Evolutionary conservation across 306 rosid species (phyloP).

Genomic region (Senna tora): DNA sequence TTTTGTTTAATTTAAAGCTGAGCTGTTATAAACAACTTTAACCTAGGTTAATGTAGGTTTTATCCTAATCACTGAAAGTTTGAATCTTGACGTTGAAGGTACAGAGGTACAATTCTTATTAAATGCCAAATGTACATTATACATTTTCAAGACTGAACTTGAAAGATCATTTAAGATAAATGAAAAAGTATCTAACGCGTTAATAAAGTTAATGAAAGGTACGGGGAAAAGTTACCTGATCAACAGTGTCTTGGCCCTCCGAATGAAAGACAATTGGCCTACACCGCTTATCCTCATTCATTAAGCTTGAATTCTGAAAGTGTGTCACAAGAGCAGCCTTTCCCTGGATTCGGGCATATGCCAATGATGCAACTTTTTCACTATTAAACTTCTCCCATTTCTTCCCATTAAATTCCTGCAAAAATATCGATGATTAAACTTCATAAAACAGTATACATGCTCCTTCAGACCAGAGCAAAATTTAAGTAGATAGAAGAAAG

Average conservation of each 20-base stretch:
- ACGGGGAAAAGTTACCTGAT: conserved; percentile 47
- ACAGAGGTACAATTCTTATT: neutral
- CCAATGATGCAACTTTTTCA: conserved; percentile 78
- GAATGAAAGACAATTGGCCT: conserved; percentile 74
- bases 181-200: neutral
- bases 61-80: neutral
- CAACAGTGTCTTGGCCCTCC: conserved; percentile 64
- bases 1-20: neutral
- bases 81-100: neutral
- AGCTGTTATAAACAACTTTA: conserved; percentile 21
- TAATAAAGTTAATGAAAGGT: neutral
- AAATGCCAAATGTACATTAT: neutral
- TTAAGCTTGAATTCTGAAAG: conserved; percentile 77
- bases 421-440: conserved; percentile 3
- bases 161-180: neutral
- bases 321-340: conserved; percentile 74
- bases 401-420: conserved; percentile 76
- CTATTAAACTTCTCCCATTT: conserved; percentile 84
- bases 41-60: neutral
- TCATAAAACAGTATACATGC: neutral
- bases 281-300: conserved; percentile 81
- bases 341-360: conserved; percentile 79
- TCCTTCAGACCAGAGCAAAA: neutral
- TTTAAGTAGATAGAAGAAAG: neutral
- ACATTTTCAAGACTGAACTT: neutral